phyloP scores from a whole-genome alignment of 768 basidiomycete genomes.

The Mrakia blollopis region DNA sequence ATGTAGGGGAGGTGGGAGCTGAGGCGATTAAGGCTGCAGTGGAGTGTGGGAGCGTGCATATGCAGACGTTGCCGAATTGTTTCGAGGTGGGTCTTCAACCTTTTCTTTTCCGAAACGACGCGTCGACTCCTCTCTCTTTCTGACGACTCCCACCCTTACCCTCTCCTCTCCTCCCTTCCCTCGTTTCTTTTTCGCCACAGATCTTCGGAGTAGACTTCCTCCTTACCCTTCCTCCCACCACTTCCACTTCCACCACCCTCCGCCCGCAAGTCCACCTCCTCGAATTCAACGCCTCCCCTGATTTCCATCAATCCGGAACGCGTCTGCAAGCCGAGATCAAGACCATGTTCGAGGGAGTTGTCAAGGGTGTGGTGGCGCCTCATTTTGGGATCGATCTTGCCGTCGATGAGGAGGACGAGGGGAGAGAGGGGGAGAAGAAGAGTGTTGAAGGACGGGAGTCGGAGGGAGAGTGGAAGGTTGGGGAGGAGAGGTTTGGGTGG shows the following conservation, averaged over 20 bases:
- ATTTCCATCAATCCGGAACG: conserved; percentile 86
- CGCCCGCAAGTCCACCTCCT: conserved; percentile 64
- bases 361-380: conserved; percentile 63
- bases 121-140: not conserved
- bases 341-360: conserved; percentile 70
- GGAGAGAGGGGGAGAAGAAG: conserved; percentile 13
- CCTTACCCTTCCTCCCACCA: conserved; percentile 51
- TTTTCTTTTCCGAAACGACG: conserved; percentile 10
- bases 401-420: conserved; percentile 24
- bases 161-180: not conserved
- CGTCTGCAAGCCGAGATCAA: conserved; percentile 73
- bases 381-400: conserved; percentile 51
- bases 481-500: conserved; percentile 55
- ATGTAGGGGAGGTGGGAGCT: conserved; percentile 57
- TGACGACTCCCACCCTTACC: not conserved
- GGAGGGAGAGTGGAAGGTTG: conserved; percentile 50
- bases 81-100: conserved; percentile 60
- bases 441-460: conserved; percentile 15
- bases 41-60: conserved; percentile 64
- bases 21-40: conserved; percentile 84
- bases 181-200: conserved; percentile 30
- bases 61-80: conserved; percentile 30
- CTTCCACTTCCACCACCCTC: not conserved
- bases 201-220: conserved; percentile 92
- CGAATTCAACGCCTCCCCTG: conserved; percentile 92